These are phyloP conservation scores for Fusarium papillatum DNA, from an alignment of 2,329 filamentous ascomycete genomes.

Conservation along the genomic window DNA sequence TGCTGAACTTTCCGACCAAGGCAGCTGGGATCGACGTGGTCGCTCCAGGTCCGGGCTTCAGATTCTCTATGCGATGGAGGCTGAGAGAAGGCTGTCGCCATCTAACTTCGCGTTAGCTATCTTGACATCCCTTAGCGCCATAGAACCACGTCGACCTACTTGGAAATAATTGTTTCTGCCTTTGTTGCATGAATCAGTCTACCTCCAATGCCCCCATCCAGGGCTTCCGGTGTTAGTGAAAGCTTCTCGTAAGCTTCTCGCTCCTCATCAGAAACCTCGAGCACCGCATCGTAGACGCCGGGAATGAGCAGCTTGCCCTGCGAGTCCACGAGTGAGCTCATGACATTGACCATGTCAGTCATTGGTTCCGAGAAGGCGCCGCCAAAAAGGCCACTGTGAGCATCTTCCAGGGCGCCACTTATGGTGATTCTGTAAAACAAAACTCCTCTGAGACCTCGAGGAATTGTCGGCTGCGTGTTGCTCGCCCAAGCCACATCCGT, in stretches of 20 bases:
- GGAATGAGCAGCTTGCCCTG: background rate
- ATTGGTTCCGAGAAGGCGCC: background rate
- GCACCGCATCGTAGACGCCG: background rate
- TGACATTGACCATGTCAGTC: background rate
- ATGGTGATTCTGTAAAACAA: background rate
- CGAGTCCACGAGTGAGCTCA: background rate
- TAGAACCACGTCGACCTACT: background rate
- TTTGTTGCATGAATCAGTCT: background rate
- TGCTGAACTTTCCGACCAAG: background rate
- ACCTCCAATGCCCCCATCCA: background rate
- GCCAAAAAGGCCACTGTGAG: background rate
- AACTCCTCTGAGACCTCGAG: background rate
- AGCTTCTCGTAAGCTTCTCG: background rate
- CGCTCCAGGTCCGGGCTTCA: background rate
- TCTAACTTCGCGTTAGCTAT: background rate
- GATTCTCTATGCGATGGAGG: background rate
- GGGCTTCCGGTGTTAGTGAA: background rate
- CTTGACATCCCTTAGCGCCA: no score
- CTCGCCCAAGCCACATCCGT: background rate
- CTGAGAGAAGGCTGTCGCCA: background rate
- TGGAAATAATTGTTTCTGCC: background rate
- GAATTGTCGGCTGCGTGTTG: background rate
- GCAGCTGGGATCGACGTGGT: background rate
- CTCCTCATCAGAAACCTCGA: background rate
- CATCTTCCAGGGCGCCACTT: background rate